Percentiles rank a stretch among this genome's conserved stretches.
Conservation (phyloP, 148 eudicot genomes). For the Amaranthus palmeri region DNA sequence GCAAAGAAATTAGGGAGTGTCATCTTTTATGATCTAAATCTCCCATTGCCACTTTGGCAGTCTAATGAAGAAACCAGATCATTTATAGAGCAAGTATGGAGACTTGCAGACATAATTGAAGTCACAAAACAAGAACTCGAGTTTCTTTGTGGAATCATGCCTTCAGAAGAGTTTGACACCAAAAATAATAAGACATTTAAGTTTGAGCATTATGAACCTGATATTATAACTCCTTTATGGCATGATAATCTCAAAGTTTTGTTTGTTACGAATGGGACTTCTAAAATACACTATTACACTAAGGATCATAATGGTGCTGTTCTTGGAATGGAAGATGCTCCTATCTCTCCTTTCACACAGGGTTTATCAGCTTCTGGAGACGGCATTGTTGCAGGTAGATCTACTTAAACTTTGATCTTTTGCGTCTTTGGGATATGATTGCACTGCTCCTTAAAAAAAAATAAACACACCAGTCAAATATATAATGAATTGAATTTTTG, state of each 20-base stretch:
- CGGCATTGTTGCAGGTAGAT: slow-evolving; percentile 92
- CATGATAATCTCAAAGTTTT: slow-evolving; percentile 81
- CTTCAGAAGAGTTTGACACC: slow-evolving; percentile 72
- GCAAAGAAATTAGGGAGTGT: slow-evolving; percentile 70
- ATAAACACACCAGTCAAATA: neutral
- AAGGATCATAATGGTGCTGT: slow-evolving; percentile 65
- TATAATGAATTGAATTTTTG: neutral
- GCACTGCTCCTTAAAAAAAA: neutral
- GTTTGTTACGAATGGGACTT: slow-evolving; percentile 93
- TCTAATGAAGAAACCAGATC: slow-evolving; percentile 65
- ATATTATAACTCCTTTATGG: slow-evolving; percentile 65
- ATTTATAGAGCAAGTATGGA: slow-evolving; percentile 48
- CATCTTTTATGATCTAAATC: slow-evolving; percentile 72
- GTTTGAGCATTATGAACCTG: slow-evolving; percentile 65
- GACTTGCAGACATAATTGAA: slow-evolving; percentile 79
- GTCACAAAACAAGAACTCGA: slow-evolving; percentile 94
- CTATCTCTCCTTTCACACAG: slow-evolving; percentile 80
- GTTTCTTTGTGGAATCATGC: slow-evolving; percentile 75
- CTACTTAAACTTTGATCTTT: slow-evolving; percentile 5
- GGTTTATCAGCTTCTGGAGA: slow-evolving; percentile 96
- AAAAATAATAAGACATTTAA: slow-evolving; percentile 53
- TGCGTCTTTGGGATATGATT: neutral
- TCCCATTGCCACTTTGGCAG: slow-evolving; percentile 76
- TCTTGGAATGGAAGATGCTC: slow-evolving; percentile 83
- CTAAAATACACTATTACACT: slow-evolving; percentile 86